Evolutionary conservation across 1,284 basidiomycete genomes (phyloP), one percentile per base, ranked within the genome.

Genomic region (Cryptococcus floricola): DNA sequence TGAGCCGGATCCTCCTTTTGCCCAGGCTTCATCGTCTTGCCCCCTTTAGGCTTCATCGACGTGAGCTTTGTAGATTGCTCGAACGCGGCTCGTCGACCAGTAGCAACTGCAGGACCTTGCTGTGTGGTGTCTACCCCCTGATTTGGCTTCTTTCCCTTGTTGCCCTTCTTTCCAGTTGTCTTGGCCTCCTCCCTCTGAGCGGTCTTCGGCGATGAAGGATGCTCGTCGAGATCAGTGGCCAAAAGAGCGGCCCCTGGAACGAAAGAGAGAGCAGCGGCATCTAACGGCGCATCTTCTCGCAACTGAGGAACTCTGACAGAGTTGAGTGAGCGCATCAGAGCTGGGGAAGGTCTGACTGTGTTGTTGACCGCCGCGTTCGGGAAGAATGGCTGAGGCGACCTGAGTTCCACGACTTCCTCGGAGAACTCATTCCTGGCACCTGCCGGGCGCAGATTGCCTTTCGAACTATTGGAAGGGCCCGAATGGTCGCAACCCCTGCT

Each of bases 1-100:
- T 46, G 23, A 25, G 48, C 38, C 8, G n/a, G 18, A 25, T 48
- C 18, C 27, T 39, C 5, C 39, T 41, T 19, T 41, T 58, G 23
- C 41, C 47, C 7, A 51, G 50, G 13, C 53, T 54, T 34, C 56
- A 49, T 39, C 12, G 57, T 58, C 37, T 57, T 56, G 2, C 31
- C 19, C 13, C 38, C 38, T 27, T 39, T 50, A 9, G 25, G 27
- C 13, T 46, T 28, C 27, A 23, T 38, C 4, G 31, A 38, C 28
- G 68, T 66, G 4, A 70, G 49, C 48, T 66, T 67, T 2, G 59
- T 64, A 31, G 62, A 55, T 48, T 64, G 62, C 19, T 71, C 67
- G 39, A 75, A 75, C 0, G 73, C 73, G 1, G 73, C 71, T 42
- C 69, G 49, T 42, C 52, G 25, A 28, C 55, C 46, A 10, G 46